Evolutionary conservation across 73 alveolate genomes (phyloP).

Genomic region (Paramecium tetraurelia): DNA sequence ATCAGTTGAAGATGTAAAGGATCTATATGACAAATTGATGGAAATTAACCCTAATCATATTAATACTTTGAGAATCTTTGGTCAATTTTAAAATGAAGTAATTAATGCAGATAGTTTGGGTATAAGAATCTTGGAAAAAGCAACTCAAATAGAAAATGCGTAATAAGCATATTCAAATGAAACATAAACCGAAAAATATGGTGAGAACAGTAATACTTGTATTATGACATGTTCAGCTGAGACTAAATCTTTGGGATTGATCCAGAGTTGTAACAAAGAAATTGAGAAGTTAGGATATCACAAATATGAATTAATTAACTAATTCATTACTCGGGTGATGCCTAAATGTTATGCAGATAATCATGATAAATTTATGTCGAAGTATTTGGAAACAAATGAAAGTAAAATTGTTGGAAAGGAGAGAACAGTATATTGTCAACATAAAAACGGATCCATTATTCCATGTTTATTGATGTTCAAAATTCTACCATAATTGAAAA

Average conservation of each 20-base stretch:
- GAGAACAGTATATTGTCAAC: conserved; percentile 33
- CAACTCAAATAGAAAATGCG: conserved; percentile 19
- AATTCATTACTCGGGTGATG: conserved; percentile 49
- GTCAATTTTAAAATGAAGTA: conserved; percentile 47
- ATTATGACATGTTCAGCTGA: conserved; percentile 55
- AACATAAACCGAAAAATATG: conserved; percentile 19
- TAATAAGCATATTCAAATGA: conserved; percentile 3
- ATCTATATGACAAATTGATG: background rate
- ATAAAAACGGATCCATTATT: conserved; percentile 2
- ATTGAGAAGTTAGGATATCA: conserved; percentile 45
- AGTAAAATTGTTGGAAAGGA: conserved; percentile 48
- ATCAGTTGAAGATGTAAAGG: conserved; percentile 52
- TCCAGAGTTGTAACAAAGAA: conserved; percentile 30
- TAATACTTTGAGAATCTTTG: conserved; percentile 43
- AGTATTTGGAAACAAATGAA: conserved; percentile 50
- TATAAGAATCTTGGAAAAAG: conserved; percentile 40
- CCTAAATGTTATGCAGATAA: conserved; percentile 51
- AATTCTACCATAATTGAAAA: conserved; percentile 23
- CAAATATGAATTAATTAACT: conserved; percentile 9
- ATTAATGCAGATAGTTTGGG: conserved; percentile 45
- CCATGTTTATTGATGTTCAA: conserved; percentile 50
- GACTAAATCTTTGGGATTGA: background rate
- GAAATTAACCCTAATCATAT: conserved; percentile 51
- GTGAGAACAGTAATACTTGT: conserved; percentile 53
- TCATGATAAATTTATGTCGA: conserved; percentile 55